A percentile compares a stretch with the other conserved stretches of the same genome.
Evolutionary conservation across 768 basidiomycete genomes (phyloP).

Genomic region (Hygrocybe punicea): DNA sequence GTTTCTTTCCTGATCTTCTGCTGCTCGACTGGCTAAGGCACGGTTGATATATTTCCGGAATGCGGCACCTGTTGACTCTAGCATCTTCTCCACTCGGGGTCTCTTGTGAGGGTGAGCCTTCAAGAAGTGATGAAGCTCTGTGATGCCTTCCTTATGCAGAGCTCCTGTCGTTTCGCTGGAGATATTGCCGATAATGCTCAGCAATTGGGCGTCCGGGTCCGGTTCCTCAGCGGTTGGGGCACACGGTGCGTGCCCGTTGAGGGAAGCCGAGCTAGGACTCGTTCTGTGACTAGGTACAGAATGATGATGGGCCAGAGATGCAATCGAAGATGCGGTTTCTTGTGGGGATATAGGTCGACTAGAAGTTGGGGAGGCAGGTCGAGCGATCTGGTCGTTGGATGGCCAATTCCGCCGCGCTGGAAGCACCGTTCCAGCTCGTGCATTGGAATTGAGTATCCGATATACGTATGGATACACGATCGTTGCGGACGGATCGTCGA

Average conservation of each 20-base stretch:
- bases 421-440: slow-evolving; percentile 43
- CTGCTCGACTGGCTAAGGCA: slow-evolving; percentile 82
- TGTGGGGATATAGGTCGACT: slow-evolving; percentile 73
- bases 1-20: slow-evolving; percentile 77
- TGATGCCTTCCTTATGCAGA: slow-evolving; percentile 90
- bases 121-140: slow-evolving; percentile 89
- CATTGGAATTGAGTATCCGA: slow-evolving; percentile 75
- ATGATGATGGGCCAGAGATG: slow-evolving; percentile 50
- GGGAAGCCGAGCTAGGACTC: slow-evolving; percentile 66
- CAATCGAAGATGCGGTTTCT: slow-evolving; percentile 50
- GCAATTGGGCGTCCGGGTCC: slow-evolving; percentile 81
- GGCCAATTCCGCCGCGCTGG: slow-evolving; percentile 32
- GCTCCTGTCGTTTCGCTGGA: slow-evolving; percentile 87
- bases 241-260: slow-evolving; percentile 50
- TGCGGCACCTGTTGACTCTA: slow-evolving; percentile 83
- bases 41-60: slow-evolving; percentile 91
- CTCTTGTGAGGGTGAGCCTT: slow-evolving; percentile 86
- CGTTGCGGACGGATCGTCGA: slow-evolving; percentile 96
- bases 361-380: slow-evolving; percentile 55
- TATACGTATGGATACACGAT: slow-evolving; percentile 96
- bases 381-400: slow-evolving; percentile 37
- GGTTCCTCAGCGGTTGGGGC: slow-evolving; percentile 69
- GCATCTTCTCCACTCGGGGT: slow-evolving; percentile 77
- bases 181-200: slow-evolving; percentile 80
- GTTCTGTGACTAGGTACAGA: slow-evolving; percentile 62